Percentiles rank a stretch among this genome's conserved stretches.
These are phyloP conservation scores for Turnera subulata DNA, from an alignment of 345 rosid genomes.

Conservation along the genomic window DNA sequence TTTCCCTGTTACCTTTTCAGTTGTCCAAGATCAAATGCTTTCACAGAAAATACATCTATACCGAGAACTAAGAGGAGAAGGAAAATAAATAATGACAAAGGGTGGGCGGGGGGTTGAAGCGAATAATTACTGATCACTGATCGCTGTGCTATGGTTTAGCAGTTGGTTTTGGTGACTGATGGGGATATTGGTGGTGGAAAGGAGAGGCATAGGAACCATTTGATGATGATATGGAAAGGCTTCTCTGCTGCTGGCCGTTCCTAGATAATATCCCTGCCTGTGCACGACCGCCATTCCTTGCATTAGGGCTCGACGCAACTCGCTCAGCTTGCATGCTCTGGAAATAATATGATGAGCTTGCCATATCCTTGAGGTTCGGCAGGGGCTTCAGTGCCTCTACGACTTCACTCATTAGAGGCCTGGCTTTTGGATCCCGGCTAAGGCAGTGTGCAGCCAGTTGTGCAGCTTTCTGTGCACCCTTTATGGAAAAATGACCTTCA, in stretches of 20 bases:
- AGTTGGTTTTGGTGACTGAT: conserved; percentile 64
- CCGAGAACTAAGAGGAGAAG: neutral
- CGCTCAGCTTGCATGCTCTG: conserved; percentile 67
- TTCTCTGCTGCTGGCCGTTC: conserved; percentile 55
- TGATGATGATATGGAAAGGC: conserved; percentile 77
- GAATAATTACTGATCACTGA: conserved; percentile 18
- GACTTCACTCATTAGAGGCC: conserved; percentile 81
- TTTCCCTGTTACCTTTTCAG: conserved; percentile 30
- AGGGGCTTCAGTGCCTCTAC: conserved; percentile 67
- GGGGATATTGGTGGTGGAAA: conserved; percentile 51
- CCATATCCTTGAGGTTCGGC: conserved; percentile 74
- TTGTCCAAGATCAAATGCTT: conserved; percentile 33
- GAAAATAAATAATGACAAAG: conserved; percentile 14
- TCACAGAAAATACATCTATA: conserved; percentile 31
- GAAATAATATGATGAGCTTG: conserved; percentile 73
- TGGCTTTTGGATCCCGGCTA: conserved; percentile 73
- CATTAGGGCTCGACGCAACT: conserved; percentile 24
- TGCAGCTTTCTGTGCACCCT: conserved; percentile 76
- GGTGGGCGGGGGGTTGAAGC: conserved; percentile 8
- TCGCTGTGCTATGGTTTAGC: conserved; percentile 40
- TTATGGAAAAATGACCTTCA: conserved; percentile 80
- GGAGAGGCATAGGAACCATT: conserved; percentile 70
- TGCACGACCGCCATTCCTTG: conserved; percentile 40
- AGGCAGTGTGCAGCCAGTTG: conserved; percentile 78
- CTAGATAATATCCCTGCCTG: conserved; percentile 40